phyloP scores from a whole-genome alignment of 805 yeast species.

The Suhomyces xylopsoci region DNA sequence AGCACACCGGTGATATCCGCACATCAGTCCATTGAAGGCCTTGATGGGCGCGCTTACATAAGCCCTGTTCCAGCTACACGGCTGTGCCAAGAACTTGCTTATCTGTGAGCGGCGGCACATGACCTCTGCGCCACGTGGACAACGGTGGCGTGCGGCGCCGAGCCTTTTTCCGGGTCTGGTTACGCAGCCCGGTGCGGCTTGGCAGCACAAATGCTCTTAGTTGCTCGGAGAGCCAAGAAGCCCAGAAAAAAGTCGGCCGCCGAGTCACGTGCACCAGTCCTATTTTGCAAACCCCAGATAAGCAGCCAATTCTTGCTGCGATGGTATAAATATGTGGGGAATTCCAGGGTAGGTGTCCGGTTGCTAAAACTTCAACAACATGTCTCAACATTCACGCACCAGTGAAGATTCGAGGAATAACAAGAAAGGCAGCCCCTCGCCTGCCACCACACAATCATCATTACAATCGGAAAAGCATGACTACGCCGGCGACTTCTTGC shows the following conservation, averaged over 20 bases:
- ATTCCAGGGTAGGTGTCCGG: neutral
- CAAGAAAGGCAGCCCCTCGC: neutral
- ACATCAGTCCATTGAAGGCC: neutral
- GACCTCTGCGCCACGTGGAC: neutral
- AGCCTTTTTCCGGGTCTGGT: neutral
- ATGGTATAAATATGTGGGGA: constrained; percentile 1
- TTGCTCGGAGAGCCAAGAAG: neutral
- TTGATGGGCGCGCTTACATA: neutral
- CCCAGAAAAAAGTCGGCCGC: neutral
- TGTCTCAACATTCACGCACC: neutral
- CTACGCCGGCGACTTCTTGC: neutral
- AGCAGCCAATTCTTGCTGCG: neutral
- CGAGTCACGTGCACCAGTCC: neutral
- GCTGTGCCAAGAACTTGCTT: neutral
- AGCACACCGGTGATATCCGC: neutral
- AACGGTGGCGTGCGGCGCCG: neutral
- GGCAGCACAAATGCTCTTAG: constrained; percentile 1
- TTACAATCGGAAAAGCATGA: constrained; percentile 1
- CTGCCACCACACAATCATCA: neutral
- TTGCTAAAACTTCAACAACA: neutral
- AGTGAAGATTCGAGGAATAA: neutral
- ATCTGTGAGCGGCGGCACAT: neutral
- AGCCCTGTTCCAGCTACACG: neutral
- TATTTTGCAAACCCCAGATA: neutral
- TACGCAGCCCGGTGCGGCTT: neutral